Evolutionary conservation across 306 rosid species (phyloP), one percentile per base, ranked within the genome.

Genomic region (Vigna hirtella): DNA sequence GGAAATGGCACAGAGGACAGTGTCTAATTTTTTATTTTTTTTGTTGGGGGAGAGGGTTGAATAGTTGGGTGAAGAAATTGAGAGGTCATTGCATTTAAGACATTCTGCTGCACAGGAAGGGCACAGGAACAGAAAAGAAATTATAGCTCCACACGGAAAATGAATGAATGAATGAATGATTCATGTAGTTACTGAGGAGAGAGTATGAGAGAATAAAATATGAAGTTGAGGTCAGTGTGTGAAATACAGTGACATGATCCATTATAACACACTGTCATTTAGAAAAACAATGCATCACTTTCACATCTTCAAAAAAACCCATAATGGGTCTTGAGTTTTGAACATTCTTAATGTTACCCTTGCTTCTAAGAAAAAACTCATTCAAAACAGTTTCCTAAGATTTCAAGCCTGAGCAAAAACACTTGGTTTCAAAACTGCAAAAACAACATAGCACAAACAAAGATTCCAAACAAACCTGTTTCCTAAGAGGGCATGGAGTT

Each of bases 401-500:
- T 30, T 30, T 30, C 34, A 30, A 30, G 4, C 32, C 4, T 3
- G 4, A 30, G 4, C 0, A 13, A 49, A 76, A 48, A 32, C 14
- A 38, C 6, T 18, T 62, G 68, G 15, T 62, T 7, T 2, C 2
- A 34, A 61, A 42, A 61, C 5, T 30, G 43, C 15, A 15, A 14
- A 20, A 34, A 16, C 17, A 64, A 9, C 28, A 26, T 26, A 26
- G 28, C 3, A 65, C 34, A 38, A 11, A 45, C 56, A 68, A 11
- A 68, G 40, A 24, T 52, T 50, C 38, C 57, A 50, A 86, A 96
- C 62, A 50, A 86, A 96, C 99, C 99, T 96, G 92, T 96, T 96
- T 15, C 99, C 99, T 45, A 96, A 82, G 83, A 96, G 91, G 78
- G 99, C 99, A 80, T 96, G 99, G 73, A 96, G 99, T 78, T 96